Evolutionary conservation across 2,329 filamentous ascomycete species (phyloP).

Genomic region (Scytalidium lignicola): DNA sequence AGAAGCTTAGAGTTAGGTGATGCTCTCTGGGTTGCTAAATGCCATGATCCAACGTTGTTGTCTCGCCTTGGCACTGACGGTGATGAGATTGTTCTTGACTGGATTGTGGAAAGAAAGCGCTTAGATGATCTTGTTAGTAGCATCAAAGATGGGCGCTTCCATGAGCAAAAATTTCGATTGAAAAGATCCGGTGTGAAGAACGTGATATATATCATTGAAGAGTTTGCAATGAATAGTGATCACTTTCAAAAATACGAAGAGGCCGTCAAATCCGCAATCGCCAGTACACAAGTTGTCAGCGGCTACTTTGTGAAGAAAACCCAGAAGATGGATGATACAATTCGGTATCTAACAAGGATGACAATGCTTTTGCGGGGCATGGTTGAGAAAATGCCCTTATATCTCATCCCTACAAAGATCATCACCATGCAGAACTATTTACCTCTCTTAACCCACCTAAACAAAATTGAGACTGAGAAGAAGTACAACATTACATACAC

Average conservation of each 20-base stretch:
- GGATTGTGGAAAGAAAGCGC: slow-evolving; percentile 76
- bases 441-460: slow-evolving; percentile 55
- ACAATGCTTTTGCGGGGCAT: slow-evolving; percentile 61
- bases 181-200: slow-evolving; percentile 68
- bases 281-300: slow-evolving; percentile 72
- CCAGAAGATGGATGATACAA: slow-evolving; percentile 69
- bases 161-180: slow-evolving; percentile 79
- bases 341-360: slow-evolving; percentile 69
- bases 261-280: slow-evolving; percentile 66
- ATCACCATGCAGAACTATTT: slow-evolving; percentile 62
- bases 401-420: slow-evolving; percentile 61
- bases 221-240: slow-evolving; percentile 56
- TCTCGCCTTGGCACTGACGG: slow-evolving; percentile 53
- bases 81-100: slow-evolving; percentile 70
- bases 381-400: slow-evolving; percentile 54
- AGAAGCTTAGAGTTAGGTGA: slow-evolving; percentile 69
- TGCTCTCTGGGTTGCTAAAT: slow-evolving; percentile 73
- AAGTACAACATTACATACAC: slow-evolving; percentile 63
- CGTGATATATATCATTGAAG: slow-evolving; percentile 74
- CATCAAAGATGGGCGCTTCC: slow-evolving; percentile 77
- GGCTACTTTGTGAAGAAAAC: slow-evolving; percentile 77
- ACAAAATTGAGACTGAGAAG: slow-evolving; percentile 41
- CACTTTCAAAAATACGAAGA: slow-evolving; percentile 55
- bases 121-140: slow-evolving; percentile 75
- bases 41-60: slow-evolving; percentile 53